Base-by-base conservation (phyloP, 108 stramenopile genomes). In the Stephanodiscus minutulus region DNA sequence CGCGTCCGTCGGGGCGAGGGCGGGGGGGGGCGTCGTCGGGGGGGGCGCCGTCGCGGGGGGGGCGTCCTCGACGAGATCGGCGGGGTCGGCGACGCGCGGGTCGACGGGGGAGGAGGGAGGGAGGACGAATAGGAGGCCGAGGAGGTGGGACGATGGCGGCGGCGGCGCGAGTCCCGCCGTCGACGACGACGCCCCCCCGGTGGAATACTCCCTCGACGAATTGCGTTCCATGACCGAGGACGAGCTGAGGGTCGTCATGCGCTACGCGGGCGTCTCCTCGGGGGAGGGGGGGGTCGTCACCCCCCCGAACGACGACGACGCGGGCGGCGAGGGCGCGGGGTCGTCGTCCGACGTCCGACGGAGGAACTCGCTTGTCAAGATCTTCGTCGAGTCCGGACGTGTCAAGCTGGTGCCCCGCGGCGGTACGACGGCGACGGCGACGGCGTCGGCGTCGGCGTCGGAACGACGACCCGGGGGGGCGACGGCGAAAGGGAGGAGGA, bases 371-470 rank as follows among this genome's bases (percentile, higher is more conserved):
- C 33, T 78, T 24, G 77, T 78, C 13, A 54, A 47, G 29, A 49
- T 78, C 10, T 78, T 78, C 29, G 41, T 78, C 43, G 66, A 78
- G 46, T 78, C 77, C 4, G 77, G 77, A 17, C 64, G 54, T 24
- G 66, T 78, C 11, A 71, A 66, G 47, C 50, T 78, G 28, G 59
- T 78, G 10, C 33, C 57, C 44, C 59, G 54, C 20, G 35, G 48
- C 33, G 21, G 0, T 18, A 61, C 36, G 58, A 46, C 20, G 27
- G 2, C 71, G 9, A 61, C 28, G 1, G 7, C n/a, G 57, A 52
- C 25, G 53, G 9, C 21, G 33, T 17, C 22, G 35, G 44, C 47
- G 63, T 1, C 64, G 64, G 41, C 41, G 22, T 20, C 43, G 27
- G 15, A 31, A n/a, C 47, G 4, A 31, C 21, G n/a, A n/a, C 20